Evolutionary conservation across 306 rosid species (phyloP).

Genomic region (Quercus aquifolioides): DNA sequence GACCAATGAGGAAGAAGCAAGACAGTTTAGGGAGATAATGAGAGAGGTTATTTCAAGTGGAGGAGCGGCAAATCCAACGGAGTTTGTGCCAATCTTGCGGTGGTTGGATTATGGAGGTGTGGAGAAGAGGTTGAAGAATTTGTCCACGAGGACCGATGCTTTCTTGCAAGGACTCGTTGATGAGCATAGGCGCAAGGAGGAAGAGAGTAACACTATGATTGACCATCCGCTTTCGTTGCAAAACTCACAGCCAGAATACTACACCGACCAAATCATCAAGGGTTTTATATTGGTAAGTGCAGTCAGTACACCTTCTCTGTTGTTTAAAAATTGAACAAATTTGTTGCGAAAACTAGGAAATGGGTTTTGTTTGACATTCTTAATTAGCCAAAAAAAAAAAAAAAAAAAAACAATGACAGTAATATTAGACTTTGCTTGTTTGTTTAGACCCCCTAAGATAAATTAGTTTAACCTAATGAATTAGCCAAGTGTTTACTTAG

Average conservation of each 20-base stretch:
- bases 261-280: slow-evolving; percentile 21
- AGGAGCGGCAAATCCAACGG: slow-evolving; percentile 23
- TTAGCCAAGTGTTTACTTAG: no score
- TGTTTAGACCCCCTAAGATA: no score
- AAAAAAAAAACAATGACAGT: no score
- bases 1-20: slow-evolving; percentile 36
- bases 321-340: no score
- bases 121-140: not conserved
- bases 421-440: no score
- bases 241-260: slow-evolving; percentile 16
- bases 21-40: slow-evolving; percentile 30
- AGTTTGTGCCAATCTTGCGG: slow-evolving; percentile 40
- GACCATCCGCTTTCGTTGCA: slow-evolving; percentile 14
- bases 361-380: no score
- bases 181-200: slow-evolving; percentile 4
- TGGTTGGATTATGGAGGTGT: slow-evolving; percentile 30
- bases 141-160: slow-evolving; percentile 29
- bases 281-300: slow-evolving; percentile 19
- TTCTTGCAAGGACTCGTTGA: slow-evolving; percentile 19
- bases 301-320: not conserved
- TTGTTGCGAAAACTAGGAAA: not conserved
- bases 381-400: no score
- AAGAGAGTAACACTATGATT: not conserved
- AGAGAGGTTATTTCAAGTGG: slow-evolving; percentile 7
- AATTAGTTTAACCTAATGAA: no score